Evolutionary conservation across 148 eudicot genomes (phyloP), one percentile per base, ranked within the genome.

Genomic region (Cornus controversa): DNA sequence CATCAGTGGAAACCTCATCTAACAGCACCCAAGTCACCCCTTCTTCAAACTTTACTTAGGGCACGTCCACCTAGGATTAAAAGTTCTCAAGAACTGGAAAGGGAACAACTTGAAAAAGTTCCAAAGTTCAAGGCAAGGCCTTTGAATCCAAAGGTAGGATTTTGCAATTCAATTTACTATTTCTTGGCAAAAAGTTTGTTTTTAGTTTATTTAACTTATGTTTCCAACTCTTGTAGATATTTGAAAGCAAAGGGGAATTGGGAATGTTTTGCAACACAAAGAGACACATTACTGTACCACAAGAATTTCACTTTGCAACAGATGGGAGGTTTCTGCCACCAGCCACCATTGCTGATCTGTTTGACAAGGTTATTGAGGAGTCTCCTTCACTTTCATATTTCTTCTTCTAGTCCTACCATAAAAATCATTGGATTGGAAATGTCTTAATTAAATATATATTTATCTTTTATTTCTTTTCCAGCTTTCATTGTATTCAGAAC

Each of bases 111-210:
- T 45, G 97, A 96, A 71, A 92, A 96, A 65, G 83, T 85, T 69
- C 97, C 98, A 0, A 90, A 87, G 75, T 96, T 96, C 85, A 93
- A 93, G 87, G 99, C 99, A 79, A 91, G 91, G 72, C 98, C 98
- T 82, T 81, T 93, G 84, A 96, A 92, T 80, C 92, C 82, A 81
- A 96, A 92, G 95, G 99, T 96, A 82, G 13, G 5, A 5, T 15
- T 27, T 26, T 45, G 67, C 47, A 24, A 53, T 24, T 22, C 8
- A n/a, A 18, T 60, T 54, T 54, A 54, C 34, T 18, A 60, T 60
- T 60, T 60, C 8, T 60, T 60, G 24, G 23, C 8, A 60, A 60
- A 31, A 40, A 40, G 1, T 60, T 60, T 60, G 20, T 60, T 60
- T 60, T n/a, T 0, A 60, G 62, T n/a, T 50, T 22, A 6, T 58